Evolutionary conservation across 768 basidiomycete genomes (phyloP), one percentile per base, ranked within the genome.

Genomic region (Gyrodon lividus): DNA sequence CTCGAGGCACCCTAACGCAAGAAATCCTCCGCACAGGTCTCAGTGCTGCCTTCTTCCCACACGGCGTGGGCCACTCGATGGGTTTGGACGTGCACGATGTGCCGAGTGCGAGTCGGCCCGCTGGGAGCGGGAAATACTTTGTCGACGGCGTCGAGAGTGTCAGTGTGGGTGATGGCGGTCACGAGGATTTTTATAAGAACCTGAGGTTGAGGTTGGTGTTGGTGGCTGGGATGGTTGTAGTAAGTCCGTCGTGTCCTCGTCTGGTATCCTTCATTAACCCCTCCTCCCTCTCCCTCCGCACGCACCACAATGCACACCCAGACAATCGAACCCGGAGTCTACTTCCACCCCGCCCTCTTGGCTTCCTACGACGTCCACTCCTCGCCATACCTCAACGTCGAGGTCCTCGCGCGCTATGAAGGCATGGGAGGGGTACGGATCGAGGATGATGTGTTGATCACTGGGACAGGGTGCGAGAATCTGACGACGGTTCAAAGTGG

Each of bases 31-130:
- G 78, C 16, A 85, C 84, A 5, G 94, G 93, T 0, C 70, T 90
- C 38, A 85, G 85, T 55, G 72, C 84, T 1, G 90, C 92, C 0
- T 98, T 98, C 77, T 98, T 91, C 80, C 95, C 95, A 9, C 95
- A 98, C 63, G 96, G 95, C 3, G 74, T 89, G 34, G 92, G 93
- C 0, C 95, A 98, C 65, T 89, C 89, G 6, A 74, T 98, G 37
- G 96, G 96, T 10, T 74, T 97, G 69, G 96, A 98, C 65, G 94
- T 98, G 2, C 96, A 97, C 64, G 95, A 97, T 61, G 90, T 89
- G 1, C 89, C 92, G 0, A 81, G 77, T 41, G 86, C 87, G n/a
- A 88, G 81, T 67, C 90, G 84, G 65, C 91, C 87, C n/a, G 66
- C 52, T 8, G 70, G 72, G 14, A 87, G 81, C 59, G 70, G 72